phyloP scores from a whole-genome alignment of 257 asterid species.

The Ilex asprella region DNA sequence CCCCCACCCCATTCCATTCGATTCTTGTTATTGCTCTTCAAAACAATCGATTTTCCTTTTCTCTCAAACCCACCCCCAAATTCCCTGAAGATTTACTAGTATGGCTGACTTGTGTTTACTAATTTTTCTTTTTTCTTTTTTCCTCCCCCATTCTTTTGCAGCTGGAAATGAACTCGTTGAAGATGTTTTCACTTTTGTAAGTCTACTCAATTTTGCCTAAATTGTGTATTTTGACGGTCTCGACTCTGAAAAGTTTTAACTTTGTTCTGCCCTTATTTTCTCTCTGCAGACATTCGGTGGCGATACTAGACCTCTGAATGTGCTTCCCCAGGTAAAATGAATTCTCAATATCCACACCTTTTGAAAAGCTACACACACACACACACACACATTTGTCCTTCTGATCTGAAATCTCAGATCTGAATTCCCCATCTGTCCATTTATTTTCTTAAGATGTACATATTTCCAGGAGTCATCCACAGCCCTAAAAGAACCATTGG shows the following conservation, averaged over 20 bases:
- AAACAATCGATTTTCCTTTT: background rate
- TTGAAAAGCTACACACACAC: too few relatives aligned
- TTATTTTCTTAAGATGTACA: background rate
- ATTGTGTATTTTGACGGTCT: background rate
- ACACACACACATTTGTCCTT: background rate
- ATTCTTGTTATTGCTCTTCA: conserved; percentile 1
- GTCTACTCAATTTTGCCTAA: conserved; percentile 10
- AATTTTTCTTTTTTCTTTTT: conserved; percentile 6
- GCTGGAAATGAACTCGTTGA: conserved; percentile 62
- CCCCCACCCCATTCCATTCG: background rate
- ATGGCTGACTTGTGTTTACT: conserved; percentile 17
- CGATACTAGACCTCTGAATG: conserved; percentile 64
- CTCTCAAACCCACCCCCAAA: background rate
- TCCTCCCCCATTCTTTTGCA: conserved; percentile 17
- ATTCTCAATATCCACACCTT: conserved; percentile 1
- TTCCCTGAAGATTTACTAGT: background rate
- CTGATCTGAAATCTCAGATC: too few relatives aligned
- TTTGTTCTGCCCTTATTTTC: conserved; percentile 4
- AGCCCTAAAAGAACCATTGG: conserved; percentile 52
- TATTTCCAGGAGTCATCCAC: conserved; percentile 54
- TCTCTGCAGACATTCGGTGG: conserved; percentile 55
- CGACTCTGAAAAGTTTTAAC: background rate
- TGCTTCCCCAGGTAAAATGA: conserved; percentile 58
- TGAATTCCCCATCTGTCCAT: background rate
- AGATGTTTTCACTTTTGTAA: conserved; percentile 73